These are phyloP conservation scores for Diphasiastrum complanatum DNA, from an alignment of 83 land plant species.

Conservation along the genomic window DNA sequence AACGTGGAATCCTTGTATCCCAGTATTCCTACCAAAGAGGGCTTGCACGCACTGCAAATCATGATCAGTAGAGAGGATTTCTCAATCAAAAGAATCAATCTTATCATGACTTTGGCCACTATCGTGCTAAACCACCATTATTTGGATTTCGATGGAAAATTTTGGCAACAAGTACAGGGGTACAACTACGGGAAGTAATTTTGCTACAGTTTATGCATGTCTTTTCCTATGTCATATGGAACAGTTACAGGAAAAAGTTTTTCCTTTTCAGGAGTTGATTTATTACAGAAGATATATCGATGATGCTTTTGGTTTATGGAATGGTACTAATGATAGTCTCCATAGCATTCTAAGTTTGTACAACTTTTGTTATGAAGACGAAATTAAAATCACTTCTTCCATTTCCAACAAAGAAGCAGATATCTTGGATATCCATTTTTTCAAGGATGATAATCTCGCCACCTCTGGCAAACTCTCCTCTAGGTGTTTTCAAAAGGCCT, in stretches of 20 bases:
- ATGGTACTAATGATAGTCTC: not conserved
- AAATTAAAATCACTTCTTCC: not conserved
- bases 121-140: not conserved
- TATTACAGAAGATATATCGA: too few relatives aligned
- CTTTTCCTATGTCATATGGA: conserved; percentile 4
- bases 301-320: conserved; percentile 10
- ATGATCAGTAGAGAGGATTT: not conserved
- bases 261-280: not conserved
- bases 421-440: not conserved
- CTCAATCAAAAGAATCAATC: fast-evolving
- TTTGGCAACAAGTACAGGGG: conserved; percentile 7
- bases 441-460: not conserved
- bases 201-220: conserved; percentile 14
- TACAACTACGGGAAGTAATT: too few relatives aligned
- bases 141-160: not conserved
- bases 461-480: not conserved
- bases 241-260: too few relatives aligned
- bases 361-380: not conserved
- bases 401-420: not conserved
- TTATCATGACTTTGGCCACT: not conserved
- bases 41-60: not conserved
- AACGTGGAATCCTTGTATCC: conserved; percentile 14
- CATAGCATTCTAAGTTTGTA: not conserved
- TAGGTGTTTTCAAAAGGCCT: conserved; percentile 2
- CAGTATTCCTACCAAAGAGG: conserved; percentile 5